These are phyloP conservation scores for Coemansia sp. DNA, from an alignment of 192 early-diverging fungal species.

Conservation along the genomic window DNA sequence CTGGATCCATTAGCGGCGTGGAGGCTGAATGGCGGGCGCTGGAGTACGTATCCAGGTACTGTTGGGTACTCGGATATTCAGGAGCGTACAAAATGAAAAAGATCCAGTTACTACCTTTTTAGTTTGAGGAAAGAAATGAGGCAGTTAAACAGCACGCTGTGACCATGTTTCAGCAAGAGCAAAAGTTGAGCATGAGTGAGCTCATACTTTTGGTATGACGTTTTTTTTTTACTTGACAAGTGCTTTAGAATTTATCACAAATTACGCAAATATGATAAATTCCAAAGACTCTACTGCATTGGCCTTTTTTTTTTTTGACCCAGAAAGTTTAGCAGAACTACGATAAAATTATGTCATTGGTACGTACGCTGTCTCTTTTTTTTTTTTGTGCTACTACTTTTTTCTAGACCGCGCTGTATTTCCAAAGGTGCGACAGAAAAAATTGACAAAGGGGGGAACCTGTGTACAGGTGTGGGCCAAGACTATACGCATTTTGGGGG, in stretches of 20 bases:
- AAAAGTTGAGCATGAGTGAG: background rate
- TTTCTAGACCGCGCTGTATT: background rate
- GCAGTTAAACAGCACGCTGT: background rate
- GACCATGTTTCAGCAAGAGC: background rate
- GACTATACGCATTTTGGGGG: background rate
- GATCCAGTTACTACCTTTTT: background rate
- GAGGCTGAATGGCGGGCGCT: background rate
- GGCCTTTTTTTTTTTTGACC: background rate
- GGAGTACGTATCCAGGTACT: slow-evolving; percentile 5
- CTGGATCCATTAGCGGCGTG: background rate
- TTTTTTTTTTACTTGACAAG: background rate
- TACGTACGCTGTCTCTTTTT: background rate
- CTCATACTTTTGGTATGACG: background rate
- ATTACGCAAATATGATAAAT: background rate
- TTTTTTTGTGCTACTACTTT: background rate
- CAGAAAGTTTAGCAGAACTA: background rate
- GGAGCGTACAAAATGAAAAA: background rate
- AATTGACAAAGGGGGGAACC: background rate
- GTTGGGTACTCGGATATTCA: slow-evolving; percentile 3
- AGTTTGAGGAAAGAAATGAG: too few relatives aligned
- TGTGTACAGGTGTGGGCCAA: background rate
- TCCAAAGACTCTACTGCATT: background rate
- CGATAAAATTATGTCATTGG: background rate
- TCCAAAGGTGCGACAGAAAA: background rate
- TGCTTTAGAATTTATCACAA: background rate